A percentile compares a stretch with the other conserved stretches of the same genome.
phyloP scores from a whole-genome alignment of 305 asterid species.

The Withania somnifera region DNA sequence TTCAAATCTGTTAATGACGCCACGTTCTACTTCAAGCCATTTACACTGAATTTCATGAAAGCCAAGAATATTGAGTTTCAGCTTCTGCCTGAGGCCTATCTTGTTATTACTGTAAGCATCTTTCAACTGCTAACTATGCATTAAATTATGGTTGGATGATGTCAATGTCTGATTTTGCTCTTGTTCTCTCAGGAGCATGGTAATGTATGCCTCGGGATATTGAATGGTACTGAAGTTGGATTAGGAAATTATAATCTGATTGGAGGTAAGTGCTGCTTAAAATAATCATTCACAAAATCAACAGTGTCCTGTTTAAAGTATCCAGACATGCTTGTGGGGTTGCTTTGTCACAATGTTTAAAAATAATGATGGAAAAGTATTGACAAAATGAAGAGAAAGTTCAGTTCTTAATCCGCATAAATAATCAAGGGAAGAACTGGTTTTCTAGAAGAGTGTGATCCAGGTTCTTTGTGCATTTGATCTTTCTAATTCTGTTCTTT shows the following conservation, averaged over 20 bases:
- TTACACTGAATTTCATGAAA: slow-evolving; percentile 42
- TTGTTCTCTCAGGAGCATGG: slow-evolving; percentile 19
- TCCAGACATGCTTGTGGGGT: too few species aligned
- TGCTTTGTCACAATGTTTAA: too few species aligned
- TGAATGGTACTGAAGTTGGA: slow-evolving; percentile 70
- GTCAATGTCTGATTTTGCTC: background rate
- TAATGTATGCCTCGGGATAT: slow-evolving; percentile 71
- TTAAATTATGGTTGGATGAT: background rate
- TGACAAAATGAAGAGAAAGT: too few species aligned
- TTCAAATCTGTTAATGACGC: slow-evolving; percentile 62
- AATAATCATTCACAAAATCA: background rate
- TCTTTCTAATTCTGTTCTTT: background rate
- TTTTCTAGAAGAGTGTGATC: background rate
- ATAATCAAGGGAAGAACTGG: background rate
- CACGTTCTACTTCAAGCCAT: slow-evolving; percentile 50
- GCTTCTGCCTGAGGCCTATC: slow-evolving; percentile 64
- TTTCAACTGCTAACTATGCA: too few species aligned
- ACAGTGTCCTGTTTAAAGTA: too few species aligned
- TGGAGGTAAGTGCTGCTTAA: slow-evolving; percentile 46
- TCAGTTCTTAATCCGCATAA: too few species aligned
- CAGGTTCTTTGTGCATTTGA: background rate
- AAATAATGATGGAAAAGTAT: too few species aligned
- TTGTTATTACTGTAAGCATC: slow-evolving; percentile 49
- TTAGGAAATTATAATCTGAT: slow-evolving; percentile 44
- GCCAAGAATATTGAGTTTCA: slow-evolving; percentile 43